Evolutionary conservation across 2,329 filamentous ascomycete genomes (phyloP).

Genomic region (Aureobasidium pullulans): DNA sequence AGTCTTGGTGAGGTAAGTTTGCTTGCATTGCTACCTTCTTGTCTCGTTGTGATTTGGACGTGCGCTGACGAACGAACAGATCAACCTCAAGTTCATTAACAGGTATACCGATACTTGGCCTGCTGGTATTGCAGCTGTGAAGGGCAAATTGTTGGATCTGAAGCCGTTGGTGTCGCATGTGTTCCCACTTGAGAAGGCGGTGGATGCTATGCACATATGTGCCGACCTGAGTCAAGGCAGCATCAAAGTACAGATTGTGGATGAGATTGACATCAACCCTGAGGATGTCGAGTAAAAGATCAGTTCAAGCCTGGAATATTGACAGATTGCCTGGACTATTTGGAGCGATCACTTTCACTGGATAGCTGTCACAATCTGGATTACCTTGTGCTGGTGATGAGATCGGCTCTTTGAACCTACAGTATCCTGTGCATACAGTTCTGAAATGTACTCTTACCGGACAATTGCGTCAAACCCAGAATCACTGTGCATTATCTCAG

Average conservation of each 20-base stretch:
- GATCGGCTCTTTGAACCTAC: too few relatives aligned
- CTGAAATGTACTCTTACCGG: too few relatives aligned
- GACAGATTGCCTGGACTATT: not conserved
- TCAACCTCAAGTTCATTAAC: conserved; percentile 64
- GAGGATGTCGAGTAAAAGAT: not conserved
- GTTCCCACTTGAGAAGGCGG: conserved; percentile 54
- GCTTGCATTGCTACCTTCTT: not conserved
- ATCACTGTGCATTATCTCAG: too few relatives aligned
- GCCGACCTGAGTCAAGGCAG: conserved; percentile 46
- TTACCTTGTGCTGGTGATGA: too few relatives aligned
- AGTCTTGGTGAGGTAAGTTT: conserved; percentile 23
- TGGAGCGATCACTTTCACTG: too few relatives aligned
- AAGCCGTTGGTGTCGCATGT: conserved; percentile 57
- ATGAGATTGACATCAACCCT: conserved; percentile 8
- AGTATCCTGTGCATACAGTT: too few relatives aligned
- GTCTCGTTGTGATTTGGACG: not conserved
- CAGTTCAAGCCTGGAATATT: not conserved
- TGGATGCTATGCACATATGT: conserved; percentile 50
- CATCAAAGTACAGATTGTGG: conserved; percentile 52
- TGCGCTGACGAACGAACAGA: not conserved
- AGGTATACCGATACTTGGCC: conserved; percentile 65
- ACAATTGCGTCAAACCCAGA: too few relatives aligned
- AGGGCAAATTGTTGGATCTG: conserved; percentile 53
- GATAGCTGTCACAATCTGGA: too few relatives aligned
- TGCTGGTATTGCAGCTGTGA: conserved; percentile 53